Percentiles rank a stretch among this genome's conserved stretches.
These are phyloP conservation scores for Mollisiaceae sp. DNA, from an alignment of 2,329 filamentous ascomycete species.

Conservation along the genomic window DNA sequence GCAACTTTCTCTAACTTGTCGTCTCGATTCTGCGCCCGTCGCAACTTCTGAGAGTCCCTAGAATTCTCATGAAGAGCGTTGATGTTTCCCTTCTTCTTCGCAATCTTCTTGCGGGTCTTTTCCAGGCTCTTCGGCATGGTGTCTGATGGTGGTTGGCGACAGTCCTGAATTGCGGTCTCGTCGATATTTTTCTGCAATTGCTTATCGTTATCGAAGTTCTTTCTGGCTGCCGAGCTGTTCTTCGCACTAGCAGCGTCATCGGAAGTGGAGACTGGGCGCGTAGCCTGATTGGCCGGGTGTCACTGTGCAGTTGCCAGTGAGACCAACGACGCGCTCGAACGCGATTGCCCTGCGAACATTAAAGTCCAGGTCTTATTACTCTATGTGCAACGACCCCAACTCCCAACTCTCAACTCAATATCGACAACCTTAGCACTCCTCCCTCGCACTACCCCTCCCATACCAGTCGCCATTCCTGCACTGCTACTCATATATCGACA, in stretches of 20 bases:
- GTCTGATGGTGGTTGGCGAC: conserved; percentile 22
- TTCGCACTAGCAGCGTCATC: neutral
- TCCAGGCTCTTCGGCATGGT: conserved; percentile 77
- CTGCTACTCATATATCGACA: neutral
- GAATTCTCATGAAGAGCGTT: conserved; percentile 86
- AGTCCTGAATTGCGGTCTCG: conserved; percentile 25
- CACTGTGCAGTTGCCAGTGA: conserved; percentile 21
- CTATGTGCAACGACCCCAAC: conserved; percentile 16
- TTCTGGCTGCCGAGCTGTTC: neutral
- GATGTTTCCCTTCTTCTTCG: conserved; percentile 81
- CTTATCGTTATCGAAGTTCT: conserved; percentile 10
- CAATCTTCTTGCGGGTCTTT: conserved; percentile 88
- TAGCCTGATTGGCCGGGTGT: neutral
- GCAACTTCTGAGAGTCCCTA: conserved; percentile 80
- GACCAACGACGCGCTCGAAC: conserved; percentile 5
- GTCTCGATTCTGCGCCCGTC: conserved; percentile 79
- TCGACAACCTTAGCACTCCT: conserved; percentile 18
- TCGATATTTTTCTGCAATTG: conserved; percentile 5
- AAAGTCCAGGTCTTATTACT: conserved; percentile 9
- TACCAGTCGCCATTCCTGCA: neutral
- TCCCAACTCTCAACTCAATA: conserved; percentile 9
- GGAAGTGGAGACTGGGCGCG: neutral
- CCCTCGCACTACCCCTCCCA: neutral
- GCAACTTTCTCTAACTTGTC: conserved; percentile 78
- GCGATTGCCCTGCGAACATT: conserved; percentile 11